Percentiles rank a stretch among this genome's conserved stretches.
These are phyloP conservation scores for Lecanoromycetidae sp. DNA, from an alignment of 2,329 filamentous ascomycete genomes.

Conservation along the genomic window DNA sequence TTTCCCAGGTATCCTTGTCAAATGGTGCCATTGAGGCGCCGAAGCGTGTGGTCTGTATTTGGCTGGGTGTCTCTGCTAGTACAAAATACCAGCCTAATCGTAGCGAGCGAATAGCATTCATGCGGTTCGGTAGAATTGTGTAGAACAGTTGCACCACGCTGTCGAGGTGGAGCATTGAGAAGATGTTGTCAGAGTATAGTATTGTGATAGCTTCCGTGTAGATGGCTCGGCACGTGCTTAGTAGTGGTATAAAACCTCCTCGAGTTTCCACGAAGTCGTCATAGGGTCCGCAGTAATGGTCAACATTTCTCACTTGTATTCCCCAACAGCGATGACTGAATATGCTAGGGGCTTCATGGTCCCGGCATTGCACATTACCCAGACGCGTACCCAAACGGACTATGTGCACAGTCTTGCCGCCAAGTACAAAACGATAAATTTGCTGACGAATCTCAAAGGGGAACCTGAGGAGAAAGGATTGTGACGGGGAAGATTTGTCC, in stretches of 20 bases:
- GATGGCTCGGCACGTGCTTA: background rate
- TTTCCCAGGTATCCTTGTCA: no score
- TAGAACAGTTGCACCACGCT: background rate
- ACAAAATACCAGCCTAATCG: no score
- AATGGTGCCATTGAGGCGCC: no score
- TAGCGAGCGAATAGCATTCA: background rate
- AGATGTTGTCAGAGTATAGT: background rate
- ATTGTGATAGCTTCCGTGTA: background rate
- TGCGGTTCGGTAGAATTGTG: conserved; percentile 2
- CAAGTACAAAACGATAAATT: background rate
- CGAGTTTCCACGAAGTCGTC: background rate
- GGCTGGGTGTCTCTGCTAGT: no score
- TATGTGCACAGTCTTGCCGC: background rate
- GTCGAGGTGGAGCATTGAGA: background rate
- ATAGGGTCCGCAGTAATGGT: background rate
- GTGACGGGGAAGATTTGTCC: background rate
- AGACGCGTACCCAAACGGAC: background rate
- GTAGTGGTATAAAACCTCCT: background rate
- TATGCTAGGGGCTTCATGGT: background rate
- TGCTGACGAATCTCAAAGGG: background rate
- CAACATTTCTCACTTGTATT: background rate
- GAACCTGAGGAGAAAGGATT: background rate
- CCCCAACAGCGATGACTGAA: background rate
- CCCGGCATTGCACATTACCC: background rate
- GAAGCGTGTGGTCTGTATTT: no score